These are phyloP conservation scores for Daldinia vernicosa DNA, from an alignment of 495 filamentous ascomycete genomes.

Conservation along the genomic window DNA sequence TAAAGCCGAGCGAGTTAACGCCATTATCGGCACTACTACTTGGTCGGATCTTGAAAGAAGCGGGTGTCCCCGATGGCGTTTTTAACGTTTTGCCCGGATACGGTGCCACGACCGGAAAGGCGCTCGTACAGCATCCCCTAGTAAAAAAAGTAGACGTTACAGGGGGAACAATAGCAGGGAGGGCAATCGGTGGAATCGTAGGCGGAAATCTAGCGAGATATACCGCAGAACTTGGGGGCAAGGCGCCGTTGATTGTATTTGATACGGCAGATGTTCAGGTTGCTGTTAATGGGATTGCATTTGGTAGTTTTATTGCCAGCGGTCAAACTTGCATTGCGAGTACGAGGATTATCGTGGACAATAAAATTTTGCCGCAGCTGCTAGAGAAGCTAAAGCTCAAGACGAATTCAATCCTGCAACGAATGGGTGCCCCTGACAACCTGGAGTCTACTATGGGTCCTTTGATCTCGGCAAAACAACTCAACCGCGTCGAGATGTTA, in stretches of 20 bases:
- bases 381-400: constrained; percentile 49
- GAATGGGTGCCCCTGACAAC: constrained; percentile 63
- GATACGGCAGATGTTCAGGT: constrained; percentile 58
- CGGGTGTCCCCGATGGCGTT: constrained; percentile 65
- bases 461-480: constrained; percentile 52
- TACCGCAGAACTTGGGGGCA: constrained; percentile 69
- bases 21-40: constrained; percentile 66
- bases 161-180: constrained; percentile 61
- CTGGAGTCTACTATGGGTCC: constrained; percentile 56
- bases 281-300: constrained; percentile 66
- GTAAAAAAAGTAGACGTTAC: constrained; percentile 71
- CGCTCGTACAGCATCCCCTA: constrained; percentile 60
- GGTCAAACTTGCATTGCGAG: constrained; percentile 71
- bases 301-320: constrained; percentile 67
- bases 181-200: constrained; percentile 56
- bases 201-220: constrained; percentile 63
- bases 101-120: constrained; percentile 62
- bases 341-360: constrained; percentile 65
- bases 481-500: constrained; percentile 49
- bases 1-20: constrained; percentile 70
- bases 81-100: constrained; percentile 66
- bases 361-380: constrained; percentile 55
- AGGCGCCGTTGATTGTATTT: constrained; percentile 67
- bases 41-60: constrained; percentile 60
- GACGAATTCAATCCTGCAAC: constrained; percentile 49